A percentile compares a stretch with the other conserved stretches of the same genome.
Conservation (phyloP, 441 rosid species). For the Syzygium malaccense region DNA sequence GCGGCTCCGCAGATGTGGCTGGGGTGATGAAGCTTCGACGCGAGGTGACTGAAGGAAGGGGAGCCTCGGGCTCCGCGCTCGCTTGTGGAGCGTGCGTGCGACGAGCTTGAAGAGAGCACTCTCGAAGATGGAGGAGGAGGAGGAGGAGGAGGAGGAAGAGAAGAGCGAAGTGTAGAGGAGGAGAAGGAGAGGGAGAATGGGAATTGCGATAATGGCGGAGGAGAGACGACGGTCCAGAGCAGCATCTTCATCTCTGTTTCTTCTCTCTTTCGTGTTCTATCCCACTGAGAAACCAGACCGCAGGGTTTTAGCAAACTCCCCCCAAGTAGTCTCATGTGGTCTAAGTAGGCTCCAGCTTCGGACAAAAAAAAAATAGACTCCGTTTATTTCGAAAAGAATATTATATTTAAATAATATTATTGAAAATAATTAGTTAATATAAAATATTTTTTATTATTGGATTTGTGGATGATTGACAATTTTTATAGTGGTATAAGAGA, state of each 20-base stretch:
- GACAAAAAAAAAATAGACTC: too few species aligned
- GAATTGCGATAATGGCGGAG: constrained; percentile 17
- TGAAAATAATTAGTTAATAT: too few species aligned
- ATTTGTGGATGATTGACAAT: too few species aligned
- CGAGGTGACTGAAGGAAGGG: not conserved
- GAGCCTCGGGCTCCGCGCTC: not conserved
- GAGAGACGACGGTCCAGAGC: constrained; percentile 26
- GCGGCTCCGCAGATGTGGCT: constrained; percentile 47
- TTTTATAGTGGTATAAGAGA: not conserved
- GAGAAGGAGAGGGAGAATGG: constrained; percentile 7
- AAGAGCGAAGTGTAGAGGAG: constrained; percentile 10
- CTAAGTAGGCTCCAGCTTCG: too few species aligned
- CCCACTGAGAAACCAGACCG: not conserved
- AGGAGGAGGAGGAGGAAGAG: constrained; percentile 10
- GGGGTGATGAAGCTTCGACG: constrained; percentile 3
- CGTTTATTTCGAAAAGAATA: too few species aligned
- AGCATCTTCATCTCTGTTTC: constrained; percentile 3
- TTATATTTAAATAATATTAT: too few species aligned
- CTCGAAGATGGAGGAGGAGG: not conserved
- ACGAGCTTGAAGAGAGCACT: not conserved
- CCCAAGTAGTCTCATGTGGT: too few species aligned
- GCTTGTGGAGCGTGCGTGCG: not conserved
- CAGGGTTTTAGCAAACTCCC: not conserved
- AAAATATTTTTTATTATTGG: too few species aligned
- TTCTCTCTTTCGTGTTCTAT: not conserved